phyloP scores from a whole-genome alignment of 1,139 yeast species.

The Diutina sp. region DNA sequence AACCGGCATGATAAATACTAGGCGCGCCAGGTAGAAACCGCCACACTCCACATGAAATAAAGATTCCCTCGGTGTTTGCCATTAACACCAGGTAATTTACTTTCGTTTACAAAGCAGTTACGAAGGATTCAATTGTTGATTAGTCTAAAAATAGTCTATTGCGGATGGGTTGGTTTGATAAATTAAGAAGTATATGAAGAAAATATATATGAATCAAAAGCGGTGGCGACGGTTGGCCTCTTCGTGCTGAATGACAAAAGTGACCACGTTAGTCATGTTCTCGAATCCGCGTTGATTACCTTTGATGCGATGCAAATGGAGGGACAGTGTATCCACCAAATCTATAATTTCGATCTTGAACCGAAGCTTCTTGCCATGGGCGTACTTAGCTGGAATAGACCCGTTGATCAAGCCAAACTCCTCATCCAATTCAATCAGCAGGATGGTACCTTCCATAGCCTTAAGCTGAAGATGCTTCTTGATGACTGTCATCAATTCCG shows the following conservation, averaged over 20 bases:
- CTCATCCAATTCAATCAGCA: slow-evolving; percentile 27
- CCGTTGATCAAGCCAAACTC: slow-evolving; percentile 35
- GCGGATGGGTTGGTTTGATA: background rate
- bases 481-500: slow-evolving; percentile 21
- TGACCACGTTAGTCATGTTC: slow-evolving; percentile 38
- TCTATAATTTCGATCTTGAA: slow-evolving; percentile 34
- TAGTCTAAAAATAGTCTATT: background rate
- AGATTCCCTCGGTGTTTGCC: background rate
- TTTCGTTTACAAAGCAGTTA: no score
- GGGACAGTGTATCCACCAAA: slow-evolving; percentile 28
- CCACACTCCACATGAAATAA: background rate
- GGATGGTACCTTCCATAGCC: slow-evolving; percentile 37
- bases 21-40: background rate
- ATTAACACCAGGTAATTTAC: no score
- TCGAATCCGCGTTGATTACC: slow-evolving; percentile 63
- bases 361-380: slow-evolving; percentile 34
- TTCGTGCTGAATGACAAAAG: slow-evolving; percentile 23
- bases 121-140: no score
- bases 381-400: slow-evolving; percentile 32
- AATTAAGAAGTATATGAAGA: background rate
- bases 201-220: background rate
- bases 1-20: background rate
- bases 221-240: slow-evolving; percentile 9
- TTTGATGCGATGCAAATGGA: slow-evolving; percentile 41
- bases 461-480: slow-evolving; percentile 33